Conservation (phyloP, 2,329 filamentous ascomycete genomes). For the Botrytis sinoallii region DNA sequence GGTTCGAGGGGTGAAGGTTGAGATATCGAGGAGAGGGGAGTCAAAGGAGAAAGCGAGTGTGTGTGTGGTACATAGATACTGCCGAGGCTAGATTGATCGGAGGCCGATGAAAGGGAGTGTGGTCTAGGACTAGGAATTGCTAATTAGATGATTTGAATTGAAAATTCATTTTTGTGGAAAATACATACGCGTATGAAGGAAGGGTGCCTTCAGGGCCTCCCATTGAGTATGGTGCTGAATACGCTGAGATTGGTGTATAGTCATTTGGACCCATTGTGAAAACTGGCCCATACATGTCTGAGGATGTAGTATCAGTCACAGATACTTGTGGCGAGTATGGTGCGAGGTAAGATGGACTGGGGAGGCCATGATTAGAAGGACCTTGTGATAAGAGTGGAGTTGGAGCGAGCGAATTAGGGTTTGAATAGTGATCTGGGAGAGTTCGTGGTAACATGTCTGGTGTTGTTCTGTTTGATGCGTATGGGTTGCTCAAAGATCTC, state of each 20-base stretch:
- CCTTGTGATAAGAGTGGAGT: slow-evolving; percentile 36
- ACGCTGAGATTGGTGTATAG: slow-evolving; percentile 31
- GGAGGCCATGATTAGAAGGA: slow-evolving; percentile 29
- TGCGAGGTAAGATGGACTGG: slow-evolving; percentile 33
- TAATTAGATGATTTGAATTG: slow-evolving; percentile 13
- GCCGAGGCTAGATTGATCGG: slow-evolving; percentile 29
- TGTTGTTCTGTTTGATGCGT: slow-evolving; percentile 33
- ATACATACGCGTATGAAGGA: slow-evolving; percentile 32
- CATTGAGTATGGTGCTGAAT: slow-evolving; percentile 32
- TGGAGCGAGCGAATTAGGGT: slow-evolving; percentile 32
- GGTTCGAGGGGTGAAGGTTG: slow-evolving; percentile 13
- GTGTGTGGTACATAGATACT: slow-evolving; percentile 31
- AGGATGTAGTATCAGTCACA: slow-evolving; percentile 26
- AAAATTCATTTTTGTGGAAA: neutral
- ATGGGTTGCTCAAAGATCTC: slow-evolving; percentile 37
- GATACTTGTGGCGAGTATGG: slow-evolving; percentile 32
- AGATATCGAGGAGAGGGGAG: slow-evolving; percentile 2
- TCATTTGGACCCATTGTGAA: slow-evolving; percentile 37
- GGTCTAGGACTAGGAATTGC: slow-evolving; percentile 26
- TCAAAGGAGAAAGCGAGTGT: slow-evolving; percentile 3
- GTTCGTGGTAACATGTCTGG: slow-evolving; percentile 37
- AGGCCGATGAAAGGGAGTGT: slow-evolving; percentile 35
- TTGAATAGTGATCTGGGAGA: slow-evolving; percentile 33
- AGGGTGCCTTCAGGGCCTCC: slow-evolving; percentile 26
- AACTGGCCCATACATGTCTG: slow-evolving; percentile 36